Conservation (phyloP, 495 filamentous ascomycete species). For the Xylaria nigripes region DNA sequence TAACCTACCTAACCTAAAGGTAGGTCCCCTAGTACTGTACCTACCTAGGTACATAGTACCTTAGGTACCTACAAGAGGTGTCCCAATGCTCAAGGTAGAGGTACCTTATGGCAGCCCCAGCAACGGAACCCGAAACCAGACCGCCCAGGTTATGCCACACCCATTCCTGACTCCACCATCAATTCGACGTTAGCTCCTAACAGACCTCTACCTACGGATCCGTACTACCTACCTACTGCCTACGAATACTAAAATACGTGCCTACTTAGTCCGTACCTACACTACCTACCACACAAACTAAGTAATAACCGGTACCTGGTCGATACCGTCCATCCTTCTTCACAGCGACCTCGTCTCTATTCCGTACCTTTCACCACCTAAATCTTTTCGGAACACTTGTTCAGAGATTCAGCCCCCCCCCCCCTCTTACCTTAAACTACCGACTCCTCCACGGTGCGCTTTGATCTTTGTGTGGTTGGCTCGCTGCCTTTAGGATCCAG, state of each 20-base stretch:
- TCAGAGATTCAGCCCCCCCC: not conserved
- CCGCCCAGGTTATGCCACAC: not conserved
- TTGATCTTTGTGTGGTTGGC: conserved; percentile 7
- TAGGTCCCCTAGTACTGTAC: too few relatives aligned
- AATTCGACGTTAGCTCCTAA: not conserved
- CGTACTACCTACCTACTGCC: not conserved
- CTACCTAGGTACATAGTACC: too few relatives aligned
- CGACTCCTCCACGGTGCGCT: not conserved
- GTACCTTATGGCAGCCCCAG: too few relatives aligned
- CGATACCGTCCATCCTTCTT: not conserved
- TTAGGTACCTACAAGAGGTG: too few relatives aligned
- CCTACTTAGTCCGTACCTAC: too few relatives aligned
- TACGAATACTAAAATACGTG: too few relatives aligned
- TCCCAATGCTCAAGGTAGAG: too few relatives aligned
- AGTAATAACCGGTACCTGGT: not conserved
- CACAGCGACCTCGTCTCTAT: not conserved
- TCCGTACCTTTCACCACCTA: not conserved
- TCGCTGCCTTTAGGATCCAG: not conserved
- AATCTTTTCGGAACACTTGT: not conserved
- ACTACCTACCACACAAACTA: not conserved
- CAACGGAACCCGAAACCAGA: not conserved
- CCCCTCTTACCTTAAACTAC: not conserved
- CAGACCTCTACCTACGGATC: not conserved
- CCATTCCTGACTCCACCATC: not conserved
- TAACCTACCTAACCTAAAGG: too few relatives aligned